Conservation (phyloP, 2,329 filamentous ascomycete genomes). For the Ophiostoma perfectum region DNA sequence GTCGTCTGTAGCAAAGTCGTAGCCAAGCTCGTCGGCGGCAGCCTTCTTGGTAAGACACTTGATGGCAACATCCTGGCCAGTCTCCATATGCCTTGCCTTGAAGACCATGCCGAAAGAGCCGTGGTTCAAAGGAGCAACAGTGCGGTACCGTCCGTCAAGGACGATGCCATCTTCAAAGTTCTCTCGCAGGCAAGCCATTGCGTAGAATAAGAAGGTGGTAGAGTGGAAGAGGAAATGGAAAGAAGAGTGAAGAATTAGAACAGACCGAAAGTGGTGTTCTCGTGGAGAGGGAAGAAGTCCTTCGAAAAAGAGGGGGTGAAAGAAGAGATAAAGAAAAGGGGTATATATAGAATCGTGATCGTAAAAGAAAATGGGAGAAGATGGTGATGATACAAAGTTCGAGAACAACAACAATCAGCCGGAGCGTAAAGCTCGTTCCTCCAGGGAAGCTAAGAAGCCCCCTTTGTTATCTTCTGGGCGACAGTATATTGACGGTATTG, state of each 20-base stretch:
- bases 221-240: neutral
- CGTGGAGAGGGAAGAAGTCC: constrained; percentile 3
- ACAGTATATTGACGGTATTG: constrained; percentile 20
- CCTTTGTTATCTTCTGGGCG: constrained; percentile 12
- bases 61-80: constrained; percentile 79
- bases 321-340: constrained; percentile 24
- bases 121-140: constrained; percentile 91
- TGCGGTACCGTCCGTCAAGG: constrained; percentile 84
- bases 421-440: constrained; percentile 23
- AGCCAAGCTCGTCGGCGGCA: constrained; percentile 53
- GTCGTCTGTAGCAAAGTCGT: constrained; percentile 71
- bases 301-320: neutral
- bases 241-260: constrained; percentile 20
- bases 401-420: constrained; percentile 20
- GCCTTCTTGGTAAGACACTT: constrained; percentile 89
- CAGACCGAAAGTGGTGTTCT: constrained; percentile 11
- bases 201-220: constrained; percentile 5
- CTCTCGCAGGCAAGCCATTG: constrained; percentile 81
- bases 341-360: constrained; percentile 31
- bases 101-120: constrained; percentile 99
- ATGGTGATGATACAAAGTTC: constrained; percentile 21
- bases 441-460: constrained; percentile 20
- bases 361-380: constrained; percentile 21
- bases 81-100: constrained; percentile 74
- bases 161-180: constrained; percentile 73